These are phyloP conservation scores for Raddia guianensis DNA, from an alignment of 176 grass and related monocot species.

Conservation along the genomic window DNA sequence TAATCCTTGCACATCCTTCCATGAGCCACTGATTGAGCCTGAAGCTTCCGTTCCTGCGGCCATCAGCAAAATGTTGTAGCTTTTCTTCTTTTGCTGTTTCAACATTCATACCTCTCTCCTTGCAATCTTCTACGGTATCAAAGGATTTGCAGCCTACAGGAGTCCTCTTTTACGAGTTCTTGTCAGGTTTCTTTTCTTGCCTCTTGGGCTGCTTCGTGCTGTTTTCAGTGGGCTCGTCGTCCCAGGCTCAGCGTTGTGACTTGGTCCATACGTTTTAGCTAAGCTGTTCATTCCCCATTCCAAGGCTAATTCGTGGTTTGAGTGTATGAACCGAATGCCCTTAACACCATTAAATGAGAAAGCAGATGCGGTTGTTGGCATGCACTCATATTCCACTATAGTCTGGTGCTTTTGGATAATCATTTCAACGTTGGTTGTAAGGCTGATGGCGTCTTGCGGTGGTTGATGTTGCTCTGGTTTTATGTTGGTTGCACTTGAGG, in stretches of 20 bases:
- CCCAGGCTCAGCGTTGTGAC: not conserved
- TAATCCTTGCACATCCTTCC: too few species aligned
- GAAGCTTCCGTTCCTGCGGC: not conserved
- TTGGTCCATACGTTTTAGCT: not conserved
- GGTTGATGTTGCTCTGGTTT: constrained; percentile 19
- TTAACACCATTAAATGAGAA: constrained; percentile 12
- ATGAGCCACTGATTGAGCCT: not conserved
- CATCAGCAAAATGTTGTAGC: not conserved
- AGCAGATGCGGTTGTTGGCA: constrained; percentile 33
- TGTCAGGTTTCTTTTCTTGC: not conserved
- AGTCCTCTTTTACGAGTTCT: too few species aligned
- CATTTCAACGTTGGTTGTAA: constrained; percentile 12
- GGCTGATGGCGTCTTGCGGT: not conserved
- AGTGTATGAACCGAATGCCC: not conserved
- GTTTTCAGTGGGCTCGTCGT: not conserved
- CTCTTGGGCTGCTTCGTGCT: not conserved
- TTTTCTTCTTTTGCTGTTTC: not conserved
- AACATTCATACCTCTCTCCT: not conserved
- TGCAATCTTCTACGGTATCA: not conserved
- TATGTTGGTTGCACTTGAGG: not conserved
- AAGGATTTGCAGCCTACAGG: not conserved
- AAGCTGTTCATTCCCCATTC: not conserved
- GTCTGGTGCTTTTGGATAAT: constrained; percentile 24
- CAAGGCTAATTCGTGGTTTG: not conserved
- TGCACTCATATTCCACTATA: constrained; percentile 21